Evolutionary conservation across 306 rosid genomes (phyloP).

Genomic region (Sicyos baderoa): DNA sequence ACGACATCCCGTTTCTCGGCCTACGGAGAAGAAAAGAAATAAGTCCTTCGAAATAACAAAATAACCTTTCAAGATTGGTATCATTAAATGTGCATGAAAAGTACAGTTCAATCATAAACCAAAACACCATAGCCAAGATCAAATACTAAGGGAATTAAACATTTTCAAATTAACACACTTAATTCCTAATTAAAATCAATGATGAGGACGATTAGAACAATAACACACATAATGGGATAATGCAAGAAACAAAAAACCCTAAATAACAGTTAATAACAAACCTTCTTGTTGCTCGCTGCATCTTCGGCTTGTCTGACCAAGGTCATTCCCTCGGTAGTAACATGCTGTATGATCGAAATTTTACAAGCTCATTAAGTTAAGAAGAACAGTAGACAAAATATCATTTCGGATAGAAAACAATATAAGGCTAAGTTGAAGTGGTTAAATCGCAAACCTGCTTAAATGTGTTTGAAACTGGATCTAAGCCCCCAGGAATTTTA

Average conservation of each 20-base stretch:
- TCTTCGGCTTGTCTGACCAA: slow-evolving; percentile 94
- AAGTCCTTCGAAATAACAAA: slow-evolving; percentile 1
- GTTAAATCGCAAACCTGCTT: slow-evolving; percentile 57
- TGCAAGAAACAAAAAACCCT: background rate
- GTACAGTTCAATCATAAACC: slow-evolving; percentile 9
- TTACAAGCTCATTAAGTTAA: slow-evolving; percentile 16
- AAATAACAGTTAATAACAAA: slow-evolving; percentile 21
- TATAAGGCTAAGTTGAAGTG: background rate
- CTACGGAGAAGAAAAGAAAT: slow-evolving; percentile 36
- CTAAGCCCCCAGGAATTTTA: slow-evolving; percentile 80
- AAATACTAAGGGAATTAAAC: background rate
- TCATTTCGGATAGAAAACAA: background rate
- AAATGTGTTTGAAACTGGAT: slow-evolving; percentile 79
- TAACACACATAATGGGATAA: background rate
- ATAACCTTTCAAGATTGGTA: background rate
- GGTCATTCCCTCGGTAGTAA: slow-evolving; percentile 82
- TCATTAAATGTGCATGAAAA: background rate
- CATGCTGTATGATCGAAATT: slow-evolving; percentile 53
- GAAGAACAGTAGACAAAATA: slow-evolving; percentile 6
- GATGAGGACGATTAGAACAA: too few species aligned
- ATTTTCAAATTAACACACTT: background rate
- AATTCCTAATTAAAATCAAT: too few species aligned
- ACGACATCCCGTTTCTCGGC: slow-evolving; percentile 71
- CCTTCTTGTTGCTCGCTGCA: slow-evolving; percentile 92
- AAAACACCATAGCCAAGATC: background rate